Conservation (phyloP, 495 filamentous ascomycete genomes). For the Darksidea phi region DNA sequence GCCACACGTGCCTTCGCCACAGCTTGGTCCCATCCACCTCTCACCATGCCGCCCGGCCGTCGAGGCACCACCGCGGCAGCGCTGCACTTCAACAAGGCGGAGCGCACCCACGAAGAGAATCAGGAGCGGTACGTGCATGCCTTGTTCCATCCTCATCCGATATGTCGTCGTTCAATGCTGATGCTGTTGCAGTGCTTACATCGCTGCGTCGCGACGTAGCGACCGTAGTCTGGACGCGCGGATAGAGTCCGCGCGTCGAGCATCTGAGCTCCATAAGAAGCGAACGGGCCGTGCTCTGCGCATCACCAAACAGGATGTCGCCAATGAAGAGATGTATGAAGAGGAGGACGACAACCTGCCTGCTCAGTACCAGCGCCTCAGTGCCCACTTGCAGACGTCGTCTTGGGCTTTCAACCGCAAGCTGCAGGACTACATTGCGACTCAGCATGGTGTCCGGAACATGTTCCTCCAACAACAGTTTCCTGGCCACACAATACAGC, state of each 20-base stretch:
- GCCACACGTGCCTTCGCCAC: slow-evolving; percentile 10
- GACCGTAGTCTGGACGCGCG: slow-evolving; percentile 89
- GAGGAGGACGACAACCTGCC: slow-evolving; percentile 76
- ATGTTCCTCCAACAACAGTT: slow-evolving; percentile 43
- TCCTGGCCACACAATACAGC: slow-evolving; percentile 44
- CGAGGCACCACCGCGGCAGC: slow-evolving; percentile 43
- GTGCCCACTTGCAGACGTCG: slow-evolving; percentile 54
- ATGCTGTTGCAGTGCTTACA: slow-evolving; percentile 67
- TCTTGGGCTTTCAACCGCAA: slow-evolving; percentile 58
- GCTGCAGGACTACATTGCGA: slow-evolving; percentile 59
- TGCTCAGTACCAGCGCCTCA: slow-evolving; percentile 54
- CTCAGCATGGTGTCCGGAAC: slow-evolving; percentile 57
- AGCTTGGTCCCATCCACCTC: not conserved
- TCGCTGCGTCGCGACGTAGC: slow-evolving; percentile 87
- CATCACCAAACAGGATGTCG: slow-evolving; percentile 83
- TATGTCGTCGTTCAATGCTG: slow-evolving; percentile 1
- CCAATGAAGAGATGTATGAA: slow-evolving; percentile 96
- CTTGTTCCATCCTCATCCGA: not conserved
- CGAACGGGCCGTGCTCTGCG: slow-evolving; percentile 81
- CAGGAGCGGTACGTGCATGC: slow-evolving; percentile 67
- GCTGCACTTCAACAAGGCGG: slow-evolving; percentile 63
- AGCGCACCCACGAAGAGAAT: slow-evolving; percentile 82
- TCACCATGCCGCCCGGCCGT: slow-evolving; percentile 34
- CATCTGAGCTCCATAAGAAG: slow-evolving; percentile 85
- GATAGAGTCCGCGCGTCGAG: slow-evolving; percentile 80